Percentiles rank a stretch among this genome's conserved stretches.
phyloP scores from a whole-genome alignment of 2,329 filamentous ascomycete species.

The Lizonia empirigonia region DNA sequence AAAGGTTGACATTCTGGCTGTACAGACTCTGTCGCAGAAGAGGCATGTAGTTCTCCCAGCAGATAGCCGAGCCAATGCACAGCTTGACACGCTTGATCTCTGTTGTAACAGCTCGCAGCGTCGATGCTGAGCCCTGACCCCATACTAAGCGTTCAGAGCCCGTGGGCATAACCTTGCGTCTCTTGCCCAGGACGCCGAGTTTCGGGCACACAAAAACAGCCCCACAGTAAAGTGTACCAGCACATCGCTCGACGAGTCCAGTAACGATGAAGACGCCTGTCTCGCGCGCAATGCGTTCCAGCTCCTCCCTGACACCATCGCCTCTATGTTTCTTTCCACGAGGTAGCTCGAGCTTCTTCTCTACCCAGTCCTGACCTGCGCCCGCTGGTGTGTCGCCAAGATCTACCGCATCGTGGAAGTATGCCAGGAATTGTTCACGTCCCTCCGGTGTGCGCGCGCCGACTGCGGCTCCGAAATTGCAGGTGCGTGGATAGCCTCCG shows the following conservation, averaged over 20 bases:
- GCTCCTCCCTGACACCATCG: constrained; percentile 77
- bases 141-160: constrained; percentile 83
- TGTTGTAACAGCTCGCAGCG: constrained; percentile 78
- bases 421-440: constrained; percentile 79
- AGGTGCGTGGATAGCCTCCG: constrained; percentile 86
- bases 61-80: constrained; percentile 85
- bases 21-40: constrained; percentile 83
- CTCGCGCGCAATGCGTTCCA: constrained; percentile 76
- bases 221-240: constrained; percentile 82
- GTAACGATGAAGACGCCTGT: constrained; percentile 82
- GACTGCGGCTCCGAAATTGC: constrained; percentile 75
- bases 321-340: constrained; percentile 59
- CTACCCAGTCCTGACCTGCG: constrained; percentile 74
- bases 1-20: constrained; percentile 88
- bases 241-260: constrained; percentile 78
- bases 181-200: constrained; percentile 77
- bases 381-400: constrained; percentile 78
- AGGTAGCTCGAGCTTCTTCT: constrained; percentile 61
- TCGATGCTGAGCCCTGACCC: constrained; percentile 82
- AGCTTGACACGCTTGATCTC: constrained; percentile 78
- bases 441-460: constrained; percentile 72
- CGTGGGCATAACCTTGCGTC: constrained; percentile 92
- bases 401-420: constrained; percentile 80
- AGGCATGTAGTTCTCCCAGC: constrained; percentile 98
- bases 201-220: constrained; percentile 81